Evolutionary conservation across 352 stramenopile species (phyloP).

Genomic region (Aphanomyces astaci): DNA sequence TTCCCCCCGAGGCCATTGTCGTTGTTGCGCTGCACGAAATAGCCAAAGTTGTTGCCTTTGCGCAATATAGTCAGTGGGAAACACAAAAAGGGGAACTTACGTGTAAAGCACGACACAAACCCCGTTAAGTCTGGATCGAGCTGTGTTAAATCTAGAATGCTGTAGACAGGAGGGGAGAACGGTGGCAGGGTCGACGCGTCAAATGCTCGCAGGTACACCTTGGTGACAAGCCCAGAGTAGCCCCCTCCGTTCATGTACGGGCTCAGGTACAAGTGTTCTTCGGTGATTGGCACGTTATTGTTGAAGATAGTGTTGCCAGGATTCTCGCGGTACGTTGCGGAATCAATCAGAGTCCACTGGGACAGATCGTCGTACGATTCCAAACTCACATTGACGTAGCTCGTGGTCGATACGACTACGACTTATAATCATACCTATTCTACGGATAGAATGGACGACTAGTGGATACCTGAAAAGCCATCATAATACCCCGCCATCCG

Average conservation of each 20-base stretch:
- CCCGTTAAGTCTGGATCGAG: constrained; percentile 40
- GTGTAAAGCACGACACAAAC: constrained; percentile 48
- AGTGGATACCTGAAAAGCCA: constrained; percentile 63
- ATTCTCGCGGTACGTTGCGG: not conserved
- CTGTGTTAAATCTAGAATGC: constrained; percentile 35
- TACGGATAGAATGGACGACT: too few species aligned
- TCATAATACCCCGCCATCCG: constrained; percentile 49
- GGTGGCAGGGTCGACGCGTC: constrained; percentile 23
- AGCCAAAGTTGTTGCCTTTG: constrained; percentile 43
- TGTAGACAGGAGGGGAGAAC: not conserved
- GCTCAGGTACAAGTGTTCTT: constrained; percentile 64
- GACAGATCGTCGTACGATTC: constrained; percentile 3
- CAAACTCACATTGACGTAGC: constrained; percentile 20
- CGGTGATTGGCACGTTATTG: constrained; percentile 15
- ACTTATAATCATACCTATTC: too few species aligned
- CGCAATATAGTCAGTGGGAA: not conserved
- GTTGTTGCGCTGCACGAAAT: constrained; percentile 59
- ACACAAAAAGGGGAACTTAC: not conserved
- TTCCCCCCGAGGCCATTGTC: constrained; percentile 50
- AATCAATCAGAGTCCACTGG: not conserved
- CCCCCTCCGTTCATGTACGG: constrained; percentile 52
- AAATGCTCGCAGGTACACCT: constrained; percentile 38
- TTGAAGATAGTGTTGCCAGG: not conserved
- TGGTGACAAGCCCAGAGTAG: constrained; percentile 43
- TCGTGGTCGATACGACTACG: constrained; percentile 9